phyloP scores from a whole-genome alignment of 2,329 filamentous ascomycete species.

The Arthrocladium fulminans region DNA sequence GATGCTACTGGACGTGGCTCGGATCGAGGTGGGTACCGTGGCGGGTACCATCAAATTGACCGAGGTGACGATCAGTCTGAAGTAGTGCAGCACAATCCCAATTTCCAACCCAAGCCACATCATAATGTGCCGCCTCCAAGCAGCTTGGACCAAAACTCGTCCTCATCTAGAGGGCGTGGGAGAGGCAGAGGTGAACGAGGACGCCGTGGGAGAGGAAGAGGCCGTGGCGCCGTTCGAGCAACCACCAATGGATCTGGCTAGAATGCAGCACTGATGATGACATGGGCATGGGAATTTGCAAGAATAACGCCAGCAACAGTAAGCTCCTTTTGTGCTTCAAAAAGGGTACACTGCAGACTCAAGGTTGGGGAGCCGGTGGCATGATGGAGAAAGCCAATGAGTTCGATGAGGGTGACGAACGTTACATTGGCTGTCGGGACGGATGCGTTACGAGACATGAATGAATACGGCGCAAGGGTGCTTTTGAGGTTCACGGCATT shows the following conservation, averaged over 20 bases:
- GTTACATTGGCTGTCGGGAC: neutral
- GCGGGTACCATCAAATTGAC: constrained; percentile 36
- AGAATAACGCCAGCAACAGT: neutral
- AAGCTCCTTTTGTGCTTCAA: neutral
- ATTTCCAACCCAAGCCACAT: constrained; percentile 48
- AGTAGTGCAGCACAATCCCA: constrained; percentile 47
- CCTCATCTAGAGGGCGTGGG: constrained; percentile 27
- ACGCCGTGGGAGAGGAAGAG: constrained; percentile 24
- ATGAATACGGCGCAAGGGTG: too few relatives aligned
- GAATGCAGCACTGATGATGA: neutral
- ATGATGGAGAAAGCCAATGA: neutral
- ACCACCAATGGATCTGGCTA: constrained; percentile 1
- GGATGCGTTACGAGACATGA: neutral
- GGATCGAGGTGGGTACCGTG: constrained; percentile 20
- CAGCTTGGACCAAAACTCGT: constrained; percentile 25
- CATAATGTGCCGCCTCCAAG: constrained; percentile 42
- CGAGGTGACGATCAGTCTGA: constrained; percentile 44
- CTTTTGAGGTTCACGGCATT: too few relatives aligned
- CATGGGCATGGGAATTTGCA: neutral
- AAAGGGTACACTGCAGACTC: neutral
- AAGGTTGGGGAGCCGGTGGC: neutral
- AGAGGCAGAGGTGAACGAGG: constrained; percentile 28
- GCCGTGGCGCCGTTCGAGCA: constrained; percentile 21
- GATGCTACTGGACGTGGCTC: constrained; percentile 8
- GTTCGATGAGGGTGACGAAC: neutral